phyloP scores from a whole-genome alignment of 208 protist species.

The Herpetomonas samuelpessoai region DNA sequence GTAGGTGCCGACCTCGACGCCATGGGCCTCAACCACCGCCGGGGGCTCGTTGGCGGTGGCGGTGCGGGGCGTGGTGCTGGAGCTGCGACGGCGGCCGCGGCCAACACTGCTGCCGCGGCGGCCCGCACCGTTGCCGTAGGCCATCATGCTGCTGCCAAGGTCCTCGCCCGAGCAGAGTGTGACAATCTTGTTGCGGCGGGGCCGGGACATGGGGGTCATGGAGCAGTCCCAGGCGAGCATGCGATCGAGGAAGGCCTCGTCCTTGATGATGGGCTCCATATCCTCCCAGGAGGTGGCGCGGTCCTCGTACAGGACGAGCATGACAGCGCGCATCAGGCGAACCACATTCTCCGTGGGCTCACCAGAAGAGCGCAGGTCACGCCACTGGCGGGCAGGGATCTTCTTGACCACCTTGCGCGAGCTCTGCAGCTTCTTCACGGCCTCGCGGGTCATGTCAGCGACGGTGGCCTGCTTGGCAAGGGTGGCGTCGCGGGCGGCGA shows the following conservation, averaged over 20 bases:
- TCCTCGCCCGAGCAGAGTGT: slow-evolving; percentile 23
- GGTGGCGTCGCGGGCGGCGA: slow-evolving; percentile 45
- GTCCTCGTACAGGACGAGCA: slow-evolving; percentile 76
- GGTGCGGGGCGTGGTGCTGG: slow-evolving; percentile 11
- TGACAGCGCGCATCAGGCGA: slow-evolving; percentile 41
- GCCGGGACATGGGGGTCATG: slow-evolving; percentile 53
- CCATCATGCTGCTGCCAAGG: slow-evolving; percentile 7
- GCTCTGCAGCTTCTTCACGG: slow-evolving; percentile 47
- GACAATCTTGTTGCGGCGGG: slow-evolving; percentile 48
- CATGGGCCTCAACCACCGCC: slow-evolving; percentile 1
- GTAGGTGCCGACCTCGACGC: slow-evolving; percentile 12
- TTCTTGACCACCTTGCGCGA: slow-evolving; percentile 28
- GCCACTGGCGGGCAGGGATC: slow-evolving; percentile 54
- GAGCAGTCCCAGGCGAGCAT: slow-evolving; percentile 65
- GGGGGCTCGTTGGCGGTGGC: background rate
- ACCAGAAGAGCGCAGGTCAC: slow-evolving; percentile 34
- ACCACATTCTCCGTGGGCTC: slow-evolving; percentile 24
- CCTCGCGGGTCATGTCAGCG: slow-evolving; percentile 21
- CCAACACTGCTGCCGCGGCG: slow-evolving; percentile 4
- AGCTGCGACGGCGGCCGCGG: slow-evolving; percentile 8
- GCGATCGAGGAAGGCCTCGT: slow-evolving; percentile 59
- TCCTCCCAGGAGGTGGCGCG: slow-evolving; percentile 39
- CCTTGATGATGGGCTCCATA: slow-evolving; percentile 54
- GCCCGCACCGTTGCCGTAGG: slow-evolving; percentile 22
- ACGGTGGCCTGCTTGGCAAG: slow-evolving; percentile 36